Percentiles rank a stretch among this genome's conserved stretches.
Evolutionary conservation across 768 basidiomycete genomes (phyloP).

Genomic region (Cystoderma amianthinum): DNA sequence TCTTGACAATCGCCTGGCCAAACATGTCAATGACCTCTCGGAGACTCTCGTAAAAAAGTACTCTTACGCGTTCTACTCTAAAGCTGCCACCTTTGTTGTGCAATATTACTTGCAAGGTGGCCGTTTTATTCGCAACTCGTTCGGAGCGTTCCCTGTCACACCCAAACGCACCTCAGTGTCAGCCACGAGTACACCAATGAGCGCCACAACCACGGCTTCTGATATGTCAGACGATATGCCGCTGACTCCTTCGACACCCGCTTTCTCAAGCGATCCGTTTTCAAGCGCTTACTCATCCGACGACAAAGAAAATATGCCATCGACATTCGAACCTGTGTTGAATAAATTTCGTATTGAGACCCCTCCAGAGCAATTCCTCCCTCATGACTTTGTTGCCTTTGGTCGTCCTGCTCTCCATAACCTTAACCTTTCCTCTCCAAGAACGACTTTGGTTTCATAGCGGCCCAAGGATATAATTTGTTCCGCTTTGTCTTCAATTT

Average conservation of each 20-base stretch:
- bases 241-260: conserved; percentile 70
- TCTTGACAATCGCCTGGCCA: conserved; percentile 81
- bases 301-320: conserved; percentile 77
- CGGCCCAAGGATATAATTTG: conserved; percentile 22
- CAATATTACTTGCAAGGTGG: conserved; percentile 92
- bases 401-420: conserved; percentile 75
- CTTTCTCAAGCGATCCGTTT: conserved; percentile 55
- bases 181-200: conserved; percentile 66
- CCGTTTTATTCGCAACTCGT: conserved; percentile 49
- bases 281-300: conserved; percentile 43
- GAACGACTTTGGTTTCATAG: conserved; percentile 56
- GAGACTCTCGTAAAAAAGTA: conserved; percentile 98
- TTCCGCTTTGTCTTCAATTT: conserved; percentile 31
- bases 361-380: conserved; percentile 69
- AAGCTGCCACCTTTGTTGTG: conserved; percentile 88
- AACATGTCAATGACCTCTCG: conserved; percentile 87
- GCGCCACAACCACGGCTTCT: conserved; percentile 64
- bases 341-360: conserved; percentile 66
- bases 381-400: conserved; percentile 76
- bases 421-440: conserved; percentile 64
- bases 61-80: conserved; percentile 93
- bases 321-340: conserved; percentile 64
- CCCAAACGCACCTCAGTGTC: conserved; percentile 51
- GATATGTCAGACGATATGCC: conserved; percentile 83
- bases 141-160: conserved; percentile 57